Evolutionary conservation across 192 early-diverging fungal genomes (phyloP), one percentile per base, ranked within the genome.

Genomic region (Mortierella hygrophila): DNA sequence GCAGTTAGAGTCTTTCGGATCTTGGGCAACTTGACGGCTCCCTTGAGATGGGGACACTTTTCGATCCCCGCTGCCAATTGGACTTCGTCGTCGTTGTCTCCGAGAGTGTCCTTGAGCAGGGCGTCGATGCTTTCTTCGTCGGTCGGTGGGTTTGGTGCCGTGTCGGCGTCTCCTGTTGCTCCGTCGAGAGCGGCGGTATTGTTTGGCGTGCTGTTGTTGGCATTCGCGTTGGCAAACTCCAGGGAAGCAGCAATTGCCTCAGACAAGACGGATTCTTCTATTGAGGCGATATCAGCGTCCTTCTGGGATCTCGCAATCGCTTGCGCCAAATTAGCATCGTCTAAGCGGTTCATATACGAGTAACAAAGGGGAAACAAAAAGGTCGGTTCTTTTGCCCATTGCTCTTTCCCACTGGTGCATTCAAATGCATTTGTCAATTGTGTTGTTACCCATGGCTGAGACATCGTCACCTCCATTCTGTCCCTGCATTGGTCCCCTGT

Each of bases 21-120:
- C 16, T 20, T 20, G 29, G 69, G 44, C 3, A 65, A 32, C 26
- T 86, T 81, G 78, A 85, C 49, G 54, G 78, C 70, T 32, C 80
- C 70, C 63, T 81, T 80, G 71, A 70, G 49, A 47, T 86, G 84
- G 15, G n/a, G 72, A n/a, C 84, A 86, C 6, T 77, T 81, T 41
- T 74, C 77, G n/a, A 47, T 41, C 41, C 83, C 83, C 26, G 29
- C 60, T 6, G 32, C 75, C 16, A 70, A 68, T 55, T 75, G 73
- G 38, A 41, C 68, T 42, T 77, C 65, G n/a, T 73, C 54, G 38
- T 65, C 60, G 32, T 73, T 42, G 38, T 65, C 60, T 65, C 29
- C 60, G 11, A 65, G 60, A 32, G 55, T 57, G 55, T 65, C 60
- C 15, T 68, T 32, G 40, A 75, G 35, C 8, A 75, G 46, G 5